These are phyloP conservation scores for Polytrichum commune DNA, from an alignment of 225 moss, liverwort and hornwort species.

Conservation along the genomic window DNA sequence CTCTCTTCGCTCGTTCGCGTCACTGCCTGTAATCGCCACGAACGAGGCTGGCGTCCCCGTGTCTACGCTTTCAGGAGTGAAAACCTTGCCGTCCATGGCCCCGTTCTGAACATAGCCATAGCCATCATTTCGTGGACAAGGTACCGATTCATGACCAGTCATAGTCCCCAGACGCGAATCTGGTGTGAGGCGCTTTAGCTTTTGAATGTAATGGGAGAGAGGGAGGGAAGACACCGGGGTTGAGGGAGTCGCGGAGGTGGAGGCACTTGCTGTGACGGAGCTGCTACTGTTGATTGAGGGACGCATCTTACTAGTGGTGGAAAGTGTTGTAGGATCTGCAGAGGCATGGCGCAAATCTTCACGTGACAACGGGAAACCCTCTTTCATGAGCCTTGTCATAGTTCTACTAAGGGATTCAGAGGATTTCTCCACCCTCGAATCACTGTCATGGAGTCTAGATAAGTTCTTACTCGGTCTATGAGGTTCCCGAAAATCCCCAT, in stretches of 20 bases:
- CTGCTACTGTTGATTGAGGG: constrained; percentile 16
- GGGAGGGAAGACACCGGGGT: constrained; percentile 72
- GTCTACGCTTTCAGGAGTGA: constrained; percentile 1
- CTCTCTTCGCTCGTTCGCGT: constrained; percentile 20
- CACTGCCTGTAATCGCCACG: constrained; percentile 5
- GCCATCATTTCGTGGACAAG: neutral
- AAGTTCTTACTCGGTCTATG: neutral
- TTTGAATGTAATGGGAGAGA: constrained; percentile 90
- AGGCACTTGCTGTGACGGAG: constrained; percentile 50
- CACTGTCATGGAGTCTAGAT: neutral
- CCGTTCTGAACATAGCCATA: neutral
- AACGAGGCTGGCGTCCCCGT: constrained; percentile 10
- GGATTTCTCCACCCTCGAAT: neutral
- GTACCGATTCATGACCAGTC: too few relatives aligned
- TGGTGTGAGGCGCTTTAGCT: constrained; percentile 74
- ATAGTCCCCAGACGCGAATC: constrained; percentile 56
- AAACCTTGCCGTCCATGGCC: neutral
- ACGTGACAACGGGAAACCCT: neutral
- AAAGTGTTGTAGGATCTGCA: neutral
- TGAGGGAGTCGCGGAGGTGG: constrained; percentile 64
- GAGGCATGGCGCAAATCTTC: neutral
- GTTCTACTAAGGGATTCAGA: constrained; percentile 35
- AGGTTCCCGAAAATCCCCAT: neutral
- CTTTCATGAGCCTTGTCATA: constrained; percentile 34
- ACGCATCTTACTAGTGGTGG: neutral